Evolutionary conservation across 2,329 filamentous ascomycete species (phyloP), one percentile per base, ranked within the genome.

Genomic region (Fusarium marasasianum): DNA sequence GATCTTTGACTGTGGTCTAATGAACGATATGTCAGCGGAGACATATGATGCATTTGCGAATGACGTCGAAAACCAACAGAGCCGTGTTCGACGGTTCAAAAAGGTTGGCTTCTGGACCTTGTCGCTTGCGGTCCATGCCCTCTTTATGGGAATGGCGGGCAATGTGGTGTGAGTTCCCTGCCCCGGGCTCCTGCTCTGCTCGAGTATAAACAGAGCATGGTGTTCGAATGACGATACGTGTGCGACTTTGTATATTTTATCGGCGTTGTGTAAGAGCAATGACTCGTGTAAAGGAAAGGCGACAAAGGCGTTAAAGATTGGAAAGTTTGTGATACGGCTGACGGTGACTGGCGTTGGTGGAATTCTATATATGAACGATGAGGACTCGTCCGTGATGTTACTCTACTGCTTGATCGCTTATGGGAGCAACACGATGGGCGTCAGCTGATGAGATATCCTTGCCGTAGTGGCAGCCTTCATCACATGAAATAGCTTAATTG

Each of bases 71-170:
- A 93, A 98, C 83, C 93, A 96, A 77, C 93, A 97, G 81, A 94
- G 93, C 75, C 91, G 95, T 59, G 92, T 94, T 76, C 89, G 96
- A 57, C 89, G 96, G 50, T 92, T 99, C 80, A 97, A 95, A 82
- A 98, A 98, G 84, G 96, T 98, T 35, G 96, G 96, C 38, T 92
- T 98, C 78, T 99, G 96, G 96, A 98, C 95, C 7, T 87, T 98
- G 63, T 95, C 96, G 77, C 86, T 99, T 65, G 94, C 96, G 12
- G 93, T 96, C 13, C 96, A 99, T 81, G 96, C 96, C 7, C 88
- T 99, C 41, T 96, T 98, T 80, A 93, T 98, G 85, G 96, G 96
- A 15, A 93, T 98, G 87, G 96, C 95, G 9, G 96, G 96, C 22
- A 96, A 95, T 74, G 85, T 91, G 69, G 87, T 91, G 57, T 90